These are phyloP conservation scores for Colletotrichum sp. DNA, from an alignment of 2,329 filamentous ascomycete genomes.

Conservation along the genomic window DNA sequence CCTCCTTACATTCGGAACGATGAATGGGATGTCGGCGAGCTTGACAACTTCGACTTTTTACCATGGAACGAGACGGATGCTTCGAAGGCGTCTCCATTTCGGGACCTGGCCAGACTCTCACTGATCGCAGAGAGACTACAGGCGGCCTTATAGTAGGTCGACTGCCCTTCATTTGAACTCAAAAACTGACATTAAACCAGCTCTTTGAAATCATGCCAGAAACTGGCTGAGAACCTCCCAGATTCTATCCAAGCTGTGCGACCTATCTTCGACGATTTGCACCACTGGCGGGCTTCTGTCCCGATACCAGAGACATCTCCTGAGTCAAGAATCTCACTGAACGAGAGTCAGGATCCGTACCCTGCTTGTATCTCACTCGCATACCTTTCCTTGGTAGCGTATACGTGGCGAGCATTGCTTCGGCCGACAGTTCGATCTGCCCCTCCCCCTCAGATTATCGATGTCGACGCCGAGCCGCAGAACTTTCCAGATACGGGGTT, in stretches of 20 bases:
- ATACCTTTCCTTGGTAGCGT: background rate
- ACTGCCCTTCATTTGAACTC: accelerated
- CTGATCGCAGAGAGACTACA: background rate
- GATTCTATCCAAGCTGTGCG: background rate
- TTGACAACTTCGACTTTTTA: background rate
- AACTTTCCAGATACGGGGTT: background rate
- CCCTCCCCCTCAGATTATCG: background rate
- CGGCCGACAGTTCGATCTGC: background rate
- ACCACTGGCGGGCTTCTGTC: background rate
- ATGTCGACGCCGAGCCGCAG: background rate
- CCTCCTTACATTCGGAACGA: conserved; percentile 37
- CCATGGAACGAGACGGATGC: background rate
- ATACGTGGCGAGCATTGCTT: background rate
- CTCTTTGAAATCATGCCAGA: background rate
- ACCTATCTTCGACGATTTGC: background rate
- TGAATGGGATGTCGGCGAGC: conserved; percentile 29
- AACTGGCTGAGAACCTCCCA: background rate
- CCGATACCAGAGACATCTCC: background rate
- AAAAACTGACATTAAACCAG: background rate
- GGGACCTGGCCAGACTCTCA: background rate
- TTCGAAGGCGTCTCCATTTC: background rate
- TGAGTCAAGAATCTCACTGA: background rate
- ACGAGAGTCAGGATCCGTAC: background rate
- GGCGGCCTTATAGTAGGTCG: background rate
- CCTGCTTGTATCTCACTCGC: background rate